Evolutionary conservation across 1,139 yeast genomes (phyloP), one percentile per base, ranked within the genome.

Genomic region (Diutina pseudorugosa): DNA sequence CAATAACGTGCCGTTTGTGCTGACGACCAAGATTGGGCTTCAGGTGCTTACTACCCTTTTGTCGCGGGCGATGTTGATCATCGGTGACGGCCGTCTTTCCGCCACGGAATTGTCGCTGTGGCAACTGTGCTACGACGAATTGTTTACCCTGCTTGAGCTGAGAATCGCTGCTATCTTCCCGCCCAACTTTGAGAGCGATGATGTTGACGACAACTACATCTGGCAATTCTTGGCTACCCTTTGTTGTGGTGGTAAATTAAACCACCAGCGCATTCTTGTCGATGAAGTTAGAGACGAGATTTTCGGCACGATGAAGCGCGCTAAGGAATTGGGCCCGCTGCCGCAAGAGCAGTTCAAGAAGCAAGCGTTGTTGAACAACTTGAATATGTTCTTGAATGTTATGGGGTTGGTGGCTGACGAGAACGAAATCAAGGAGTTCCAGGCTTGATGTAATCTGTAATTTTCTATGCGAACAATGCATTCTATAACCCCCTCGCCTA

Each of bases 171-270:
- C 82, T 27, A 80, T 91, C 53, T 91, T 93, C 84, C 97, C 98
- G 52, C 90, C 93, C 51, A 25, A 36, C 19, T 72, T 73, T 53
- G 71, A 71, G 27, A 14, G 36, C 11, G 71, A 68, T 52, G 75
- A 74, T 55, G 64, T 65, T 12, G 85, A 79, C 56, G 96, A 88
- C 63, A 74, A 74, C 60, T 90, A 91, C 62, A 91, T 90, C 51
- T 93, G 98, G 98, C 98, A 93, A 71, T 91, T 93, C 64, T 77
- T 93, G 68, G 98, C 98, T 41, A 86, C 96, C 14, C 76, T 93
- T 56, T 94, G 98, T 0, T 75, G 93, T 57, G 94, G 96, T 57
- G 97, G 98, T 59, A 85, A 87, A 65, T 76, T 91, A 61, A 89
- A 85, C 61, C 97, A 91, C 67, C 98, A 93, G 75, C 82, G 97